Evolutionary conservation across 306 rosid genomes (phyloP), one percentile per base, ranked within the genome.

Genomic region (Quercus engelmannii): DNA sequence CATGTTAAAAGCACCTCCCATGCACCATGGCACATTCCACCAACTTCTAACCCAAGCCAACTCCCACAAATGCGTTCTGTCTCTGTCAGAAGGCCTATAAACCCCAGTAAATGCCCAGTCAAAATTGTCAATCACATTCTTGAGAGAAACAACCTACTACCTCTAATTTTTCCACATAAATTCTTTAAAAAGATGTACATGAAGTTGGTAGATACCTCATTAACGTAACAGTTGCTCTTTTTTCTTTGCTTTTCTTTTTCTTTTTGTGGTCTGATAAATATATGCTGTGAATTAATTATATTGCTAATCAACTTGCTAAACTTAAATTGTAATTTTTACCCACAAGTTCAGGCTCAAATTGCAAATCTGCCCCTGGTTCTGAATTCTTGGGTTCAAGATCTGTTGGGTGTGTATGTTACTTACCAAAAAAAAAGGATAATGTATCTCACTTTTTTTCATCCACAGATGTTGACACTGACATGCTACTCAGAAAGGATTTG

Each of bases 401-500:
- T 72, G 28, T 10, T 70, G 26, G 28, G 56, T 76, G 56, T 28
- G 71, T 78, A 31, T 56, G 46, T 41, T 61, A 71, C 76, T 73
- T 59, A 31, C 81, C 55, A 58, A 67, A 52, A 68, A 23, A 25
- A 20, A 20, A 2, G 14, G 63, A 73, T 64, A 76, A 55, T 56
- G 15, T 21, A 73, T 21, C 76, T 56, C 26, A 38, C 20, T 56
- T 23, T 54, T 74, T 84, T 35, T 71, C 72, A 55, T 8, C 46
- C 75, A 80, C 91, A 95, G 99, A 92, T 83, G 83, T 95, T 78
- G 97, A 92, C 85, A 80, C 91, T 14, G 91, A 95, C 79, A 85
- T 87, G 80, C 90, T 92, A 83, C 94, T 95, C 14, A 81, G 89
- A 85, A 95, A 90, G 83, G 98, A 95, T 87, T 80, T 95, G 86